phyloP scores from a whole-genome alignment of 2,329 filamentous ascomycete genomes.

The Cladosporium sp. region DNA sequence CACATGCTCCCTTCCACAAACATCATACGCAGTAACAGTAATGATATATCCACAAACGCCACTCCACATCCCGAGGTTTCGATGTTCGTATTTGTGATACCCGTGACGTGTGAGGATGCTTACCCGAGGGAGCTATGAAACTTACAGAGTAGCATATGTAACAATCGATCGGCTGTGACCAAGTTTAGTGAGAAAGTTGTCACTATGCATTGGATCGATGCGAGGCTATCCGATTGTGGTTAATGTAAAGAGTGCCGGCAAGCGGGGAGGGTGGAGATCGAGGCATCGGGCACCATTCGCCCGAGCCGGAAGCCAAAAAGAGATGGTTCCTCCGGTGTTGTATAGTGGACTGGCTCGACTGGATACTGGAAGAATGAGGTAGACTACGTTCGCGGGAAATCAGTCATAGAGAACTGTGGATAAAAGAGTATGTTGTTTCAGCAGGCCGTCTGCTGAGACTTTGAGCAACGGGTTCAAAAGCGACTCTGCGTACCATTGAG shows the following conservation, averaged over 20 bases:
- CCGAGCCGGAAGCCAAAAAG: neutral
- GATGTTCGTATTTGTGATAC: neutral
- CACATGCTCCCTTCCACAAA: neutral
- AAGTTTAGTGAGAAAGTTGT: neutral
- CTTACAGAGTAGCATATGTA: conserved; percentile 14
- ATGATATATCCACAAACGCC: neutral
- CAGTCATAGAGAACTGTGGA: no score
- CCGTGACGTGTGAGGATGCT: neutral
- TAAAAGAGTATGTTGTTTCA: no score
- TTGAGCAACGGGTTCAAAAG: no score
- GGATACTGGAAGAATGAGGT: no score
- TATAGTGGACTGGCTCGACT: no score
- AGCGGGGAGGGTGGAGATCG: neutral
- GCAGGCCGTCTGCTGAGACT: no score
- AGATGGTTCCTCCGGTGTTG: neutral
- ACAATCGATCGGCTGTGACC: neutral
- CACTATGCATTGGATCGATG: neutral
- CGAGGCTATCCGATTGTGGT: neutral
- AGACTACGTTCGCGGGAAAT: no score
- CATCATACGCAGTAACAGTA: neutral
- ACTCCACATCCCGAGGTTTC: conserved; percentile 7
- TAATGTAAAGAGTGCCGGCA: neutral
- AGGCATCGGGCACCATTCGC: neutral
- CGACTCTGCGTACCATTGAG: no score
- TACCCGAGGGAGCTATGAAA: neutral